Conservation (phyloP, 345 rosid species). For the Brassica carinata region DNA sequence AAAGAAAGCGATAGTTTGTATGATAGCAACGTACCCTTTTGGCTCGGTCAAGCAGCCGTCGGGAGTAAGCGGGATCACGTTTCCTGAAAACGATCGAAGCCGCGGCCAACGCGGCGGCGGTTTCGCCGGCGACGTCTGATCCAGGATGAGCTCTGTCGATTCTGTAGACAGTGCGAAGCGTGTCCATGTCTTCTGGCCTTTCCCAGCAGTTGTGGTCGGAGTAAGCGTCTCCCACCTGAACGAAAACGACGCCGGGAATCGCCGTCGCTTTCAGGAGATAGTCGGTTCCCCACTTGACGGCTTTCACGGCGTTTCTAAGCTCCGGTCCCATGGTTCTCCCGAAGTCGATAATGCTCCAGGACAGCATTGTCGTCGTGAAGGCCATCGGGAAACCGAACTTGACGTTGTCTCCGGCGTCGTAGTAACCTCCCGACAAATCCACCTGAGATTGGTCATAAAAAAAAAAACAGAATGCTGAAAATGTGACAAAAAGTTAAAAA, state of each 20-base stretch:
- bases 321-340: constrained; percentile 84
- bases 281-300: constrained; percentile 84
- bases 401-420: constrained; percentile 95
- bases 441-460: constrained; percentile 45
- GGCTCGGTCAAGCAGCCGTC: constrained; percentile 72
- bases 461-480: background rate
- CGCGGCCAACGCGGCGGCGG: constrained; percentile 98
- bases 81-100: constrained; percentile 92
- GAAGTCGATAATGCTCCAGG: constrained; percentile 96
- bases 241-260: constrained; percentile 62
- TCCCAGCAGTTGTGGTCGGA: constrained; percentile 95
- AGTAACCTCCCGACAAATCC: constrained; percentile 87
- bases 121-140: constrained; percentile 98
- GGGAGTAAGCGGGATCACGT: constrained; percentile 81
- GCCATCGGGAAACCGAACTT: constrained; percentile 99
- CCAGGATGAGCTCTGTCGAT: constrained; percentile 79
- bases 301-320: constrained; percentile 64
- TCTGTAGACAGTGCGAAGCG: constrained; percentile 75
- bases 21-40: constrained; percentile 57
- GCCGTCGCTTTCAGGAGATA: constrained; percentile 84
- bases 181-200: constrained; percentile 97
- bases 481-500: background rate
- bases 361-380: constrained; percentile 79
- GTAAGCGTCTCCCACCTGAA: constrained; percentile 85
- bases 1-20: background rate